Evolutionary conservation across 345 rosid genomes (phyloP).

Genomic region (Syzygium jambos): DNA sequence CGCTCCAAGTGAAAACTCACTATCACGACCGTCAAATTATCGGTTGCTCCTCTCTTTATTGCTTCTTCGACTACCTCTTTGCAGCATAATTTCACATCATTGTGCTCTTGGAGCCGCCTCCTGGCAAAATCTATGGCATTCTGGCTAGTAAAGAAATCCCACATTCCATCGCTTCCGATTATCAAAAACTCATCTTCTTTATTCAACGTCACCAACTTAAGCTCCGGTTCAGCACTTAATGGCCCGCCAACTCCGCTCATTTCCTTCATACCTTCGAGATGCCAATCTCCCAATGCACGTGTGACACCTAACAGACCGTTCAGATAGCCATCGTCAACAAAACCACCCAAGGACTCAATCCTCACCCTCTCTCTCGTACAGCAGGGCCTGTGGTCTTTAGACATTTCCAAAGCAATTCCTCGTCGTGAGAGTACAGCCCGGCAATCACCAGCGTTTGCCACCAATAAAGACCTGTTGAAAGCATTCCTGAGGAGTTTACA

Average conservation of each 20-base stretch:
- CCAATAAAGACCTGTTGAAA: conserved; percentile 49
- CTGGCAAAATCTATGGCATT: conserved; percentile 70
- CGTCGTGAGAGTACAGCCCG: conserved; percentile 64
- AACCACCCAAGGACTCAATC: conserved; percentile 63
- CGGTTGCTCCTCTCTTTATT: conserved; percentile 41
- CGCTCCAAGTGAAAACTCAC: conserved; percentile 60
- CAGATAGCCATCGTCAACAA: conserved; percentile 52
- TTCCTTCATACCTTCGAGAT: conserved; percentile 61
- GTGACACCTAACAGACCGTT: conserved; percentile 68
- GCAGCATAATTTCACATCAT: conserved; percentile 58
- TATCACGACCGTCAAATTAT: conserved; percentile 69
- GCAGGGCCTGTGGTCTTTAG: conserved; percentile 67
- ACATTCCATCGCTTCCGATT: conserved; percentile 75
- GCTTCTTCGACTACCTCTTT: conserved; percentile 77
- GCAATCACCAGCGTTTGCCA: conserved; percentile 95
- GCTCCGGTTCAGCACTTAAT: conserved; percentile 80
- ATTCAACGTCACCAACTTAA: conserved; percentile 40
- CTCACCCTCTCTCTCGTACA: conserved; percentile 45
- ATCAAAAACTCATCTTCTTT: conserved; percentile 79
- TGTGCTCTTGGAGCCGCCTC: conserved; percentile 64
- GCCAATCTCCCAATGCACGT: conserved; percentile 82
- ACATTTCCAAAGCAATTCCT: conserved; percentile 66
- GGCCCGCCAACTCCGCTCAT: conserved; percentile 35
- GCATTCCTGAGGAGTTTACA: neutral
- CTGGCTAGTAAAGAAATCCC: conserved; percentile 79